Evolutionary conservation across 2,329 filamentous ascomycete species (phyloP).

Genomic region (Uncinocarpus reesii): DNA sequence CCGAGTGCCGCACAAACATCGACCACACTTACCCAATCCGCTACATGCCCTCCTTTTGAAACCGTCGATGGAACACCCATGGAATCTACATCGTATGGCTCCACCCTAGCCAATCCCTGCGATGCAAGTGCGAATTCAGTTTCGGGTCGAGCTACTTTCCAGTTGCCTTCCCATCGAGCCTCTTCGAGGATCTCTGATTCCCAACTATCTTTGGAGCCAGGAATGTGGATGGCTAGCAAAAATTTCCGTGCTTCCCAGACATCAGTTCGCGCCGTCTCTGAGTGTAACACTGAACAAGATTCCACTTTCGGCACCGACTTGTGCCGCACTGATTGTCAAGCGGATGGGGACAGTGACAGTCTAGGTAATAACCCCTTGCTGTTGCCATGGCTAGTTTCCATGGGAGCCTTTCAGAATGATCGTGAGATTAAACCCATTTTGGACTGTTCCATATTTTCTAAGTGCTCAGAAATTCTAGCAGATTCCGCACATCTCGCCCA

Average conservation of each 20-base stretch:
- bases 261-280: slow-evolving; percentile 16
- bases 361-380: slow-evolving; percentile 12
- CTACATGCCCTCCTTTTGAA: not conserved
- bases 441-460: not conserved
- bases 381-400: slow-evolving; percentile 12
- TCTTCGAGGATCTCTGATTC: not conserved
- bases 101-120: not conserved
- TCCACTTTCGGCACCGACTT: slow-evolving; percentile 23
- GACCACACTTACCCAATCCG: not conserved
- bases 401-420: slow-evolving; percentile 3
- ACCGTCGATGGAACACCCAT: not conserved
- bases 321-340: slow-evolving; percentile 20
- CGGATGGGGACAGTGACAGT: slow-evolving; percentile 12
- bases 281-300: slow-evolving; percentile 25
- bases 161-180: not conserved
- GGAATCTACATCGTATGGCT: not conserved
- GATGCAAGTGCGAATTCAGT: not conserved
- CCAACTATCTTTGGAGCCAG: slow-evolving; percentile 1
- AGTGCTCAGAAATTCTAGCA: not conserved
- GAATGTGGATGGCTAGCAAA: slow-evolving; percentile 12
- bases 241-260: slow-evolving; percentile 15
- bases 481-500: not conserved
- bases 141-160: slow-evolving; percentile 1
- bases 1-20: not conserved
- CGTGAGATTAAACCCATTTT: not conserved